Evolutionary conservation across 1,284 basidiomycete species (phyloP), one percentile per base, ranked within the genome.

Genomic region (Peniophora sp.): DNA sequence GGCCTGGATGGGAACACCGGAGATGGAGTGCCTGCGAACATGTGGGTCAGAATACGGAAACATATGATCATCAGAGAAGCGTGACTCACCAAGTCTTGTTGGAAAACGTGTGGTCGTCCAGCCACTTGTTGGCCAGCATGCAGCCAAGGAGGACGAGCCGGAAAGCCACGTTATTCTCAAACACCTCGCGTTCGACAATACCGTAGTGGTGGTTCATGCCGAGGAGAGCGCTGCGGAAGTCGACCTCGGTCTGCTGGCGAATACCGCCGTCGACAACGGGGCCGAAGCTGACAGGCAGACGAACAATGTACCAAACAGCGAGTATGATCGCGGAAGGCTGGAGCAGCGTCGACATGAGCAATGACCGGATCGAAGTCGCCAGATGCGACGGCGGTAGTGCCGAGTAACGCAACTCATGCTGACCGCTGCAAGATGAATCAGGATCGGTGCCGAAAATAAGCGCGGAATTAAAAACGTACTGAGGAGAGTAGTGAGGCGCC

Each of bases 51-150:
- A 50, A 50, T 41, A 47, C 27, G 34, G 17, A 22, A 14, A 51
- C 6, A 41, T n/a, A 41, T 41, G 37, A 15, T n/a, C 8, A 17
- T 8, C 37, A 6, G 34, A 17, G 37, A 39, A 34, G 22, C 48
- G 8, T 20, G 12, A 67, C 84, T 55, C 65, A 89, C 91, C 92
- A 94, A 52, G 91, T 93, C 72, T 91, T 92, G 70, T 91, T 92
- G 48, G 89, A 88, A 68, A 92, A 94, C 0, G 92, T 93, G 62
- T 93, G 90, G 61, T 94, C 91, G 61, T 94, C 91, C 56, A 94
- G 63, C 90, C 91, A 93, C 69, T 94, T 94, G 67, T 93, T 93
- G 20, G 91, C 86, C 37, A 93, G 72, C 81, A 92, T 88, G 55
- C 87, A 86, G 27, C 90, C 91, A n/a, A 94, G 72, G 17, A 91